Base-by-base conservation (phyloP, 2,329 filamentous ascomycete species). In the Microdochium nivale region DNA sequence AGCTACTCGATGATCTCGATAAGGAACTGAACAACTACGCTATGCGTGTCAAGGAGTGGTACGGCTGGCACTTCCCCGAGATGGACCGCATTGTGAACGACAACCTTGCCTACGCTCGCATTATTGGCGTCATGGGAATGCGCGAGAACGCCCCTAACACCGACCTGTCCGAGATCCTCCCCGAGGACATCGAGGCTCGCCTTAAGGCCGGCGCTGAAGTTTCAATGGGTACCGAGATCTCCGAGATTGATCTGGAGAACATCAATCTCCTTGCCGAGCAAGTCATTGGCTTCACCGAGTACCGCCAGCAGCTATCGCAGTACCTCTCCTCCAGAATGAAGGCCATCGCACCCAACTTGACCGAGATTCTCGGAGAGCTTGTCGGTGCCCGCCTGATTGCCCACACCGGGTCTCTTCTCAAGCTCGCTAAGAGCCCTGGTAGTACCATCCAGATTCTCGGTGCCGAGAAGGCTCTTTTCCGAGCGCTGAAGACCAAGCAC, bases 11-110 rank as follows among this genome's bases (percentile, higher is more conserved):
- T 67, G 94, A 99, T 58, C 77, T 99, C 55, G 94, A 99, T 77
- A 99, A 99, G 79, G 94, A 99, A 73, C 78, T 99, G 58, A 99
- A 99, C 77, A 94, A 89, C 62, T 97, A 96, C 67, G 92, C 94
- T 58, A 99, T 99, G 94, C 82, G 94, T 70, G 90, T 96, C 56
- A 97, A 97, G 83, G 94, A 99, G 72, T 99, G 94, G 94, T 99
- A 99, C 68, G 94, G 94, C 64, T 99, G 94, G 94, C 94, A 97
- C 73, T 99, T 97, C 77, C 94, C 94, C 40, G 94, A 99, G 76
- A 84, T 99, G 80, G 91, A 89, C 65, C 92, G 91, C 74, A 96
- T 97, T 65, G 80, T 96, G 60, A 95, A 95, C 70, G 94, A 99
- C 79, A 99, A 99, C 73, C 76, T 96, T 56, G 91, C 91, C 58